Conservation (phyloP, 2,329 filamentous ascomycete genomes). For the Xylariaceae sp. region DNA sequence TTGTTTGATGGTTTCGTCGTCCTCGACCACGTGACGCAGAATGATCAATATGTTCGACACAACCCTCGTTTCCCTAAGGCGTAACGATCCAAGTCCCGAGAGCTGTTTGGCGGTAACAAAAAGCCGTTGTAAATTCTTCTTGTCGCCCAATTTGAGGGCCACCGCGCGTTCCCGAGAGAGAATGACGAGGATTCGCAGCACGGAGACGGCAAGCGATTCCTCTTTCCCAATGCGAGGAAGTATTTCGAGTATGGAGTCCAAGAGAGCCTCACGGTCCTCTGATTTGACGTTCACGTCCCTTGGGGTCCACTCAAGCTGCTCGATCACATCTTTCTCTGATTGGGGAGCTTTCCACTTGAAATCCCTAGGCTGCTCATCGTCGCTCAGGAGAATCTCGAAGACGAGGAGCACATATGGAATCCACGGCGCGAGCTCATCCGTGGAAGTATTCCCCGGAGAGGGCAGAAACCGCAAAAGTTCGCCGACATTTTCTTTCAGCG, state of each 20-base stretch:
- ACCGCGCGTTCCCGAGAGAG: slow-evolving; percentile 72
- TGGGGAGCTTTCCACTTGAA: slow-evolving; percentile 60
- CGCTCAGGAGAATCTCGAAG: slow-evolving; percentile 80
- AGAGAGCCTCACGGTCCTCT: slow-evolving; percentile 61
- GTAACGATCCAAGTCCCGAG: slow-evolving; percentile 67
- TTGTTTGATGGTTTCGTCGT: slow-evolving; percentile 82
- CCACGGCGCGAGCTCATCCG: slow-evolving; percentile 83
- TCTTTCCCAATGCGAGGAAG: slow-evolving; percentile 85
- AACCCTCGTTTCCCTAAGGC: slow-evolving; percentile 51
- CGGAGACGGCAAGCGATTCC: slow-evolving; percentile 72
- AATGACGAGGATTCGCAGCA: slow-evolving; percentile 77
- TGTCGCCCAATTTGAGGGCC: slow-evolving; percentile 72
- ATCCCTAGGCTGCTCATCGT: slow-evolving; percentile 74
- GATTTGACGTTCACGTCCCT: slow-evolving; percentile 55
- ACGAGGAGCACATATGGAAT: slow-evolving; percentile 85
- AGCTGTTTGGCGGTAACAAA: slow-evolving; percentile 96
- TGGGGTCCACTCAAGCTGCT: slow-evolving; percentile 50
- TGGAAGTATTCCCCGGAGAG: slow-evolving; percentile 55
- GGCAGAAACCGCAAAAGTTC: slow-evolving; percentile 75
- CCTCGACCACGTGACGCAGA: slow-evolving; percentile 87
- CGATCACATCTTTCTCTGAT: slow-evolving; percentile 39
- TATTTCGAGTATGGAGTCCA: slow-evolving; percentile 73
- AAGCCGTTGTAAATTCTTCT: slow-evolving; percentile 78
- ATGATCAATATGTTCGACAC: slow-evolving; percentile 69
- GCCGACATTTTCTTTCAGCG: slow-evolving; percentile 67